Base-by-base conservation (phyloP, 2,329 filamentous ascomycete genomes). In the Orbilia brochopaga region DNA sequence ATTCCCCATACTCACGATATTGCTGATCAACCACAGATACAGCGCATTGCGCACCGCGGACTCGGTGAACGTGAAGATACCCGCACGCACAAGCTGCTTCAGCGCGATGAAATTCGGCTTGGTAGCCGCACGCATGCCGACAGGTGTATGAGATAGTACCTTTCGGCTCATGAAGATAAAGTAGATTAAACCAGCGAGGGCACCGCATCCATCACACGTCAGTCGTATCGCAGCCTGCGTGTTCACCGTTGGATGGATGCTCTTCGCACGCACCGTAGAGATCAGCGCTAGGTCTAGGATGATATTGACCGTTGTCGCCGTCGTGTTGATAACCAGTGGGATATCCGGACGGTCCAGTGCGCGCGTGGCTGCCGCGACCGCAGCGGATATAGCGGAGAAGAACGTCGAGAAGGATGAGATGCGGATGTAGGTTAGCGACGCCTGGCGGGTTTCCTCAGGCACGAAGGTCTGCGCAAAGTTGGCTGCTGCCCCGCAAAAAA, bases 341-440 rank as follows among this genome's bases (percentile, higher is more conserved):
- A 90, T 86, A 75, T 91, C 88, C 0, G 88, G 88, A 32, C 75
- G 83, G 77, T 90, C 88, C 0, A 91, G 79, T 0, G 88, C 86
- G 48, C 88, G 80, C 0, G 88, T 90, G 0, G 84, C 83, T 0
- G 83, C 81, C 0, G 84, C 82, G 0, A 90, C 85, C 0, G 88
- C 85, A 0, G 84, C 84, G 76, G 90, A 86, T 2, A 90, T 78
- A 0, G 88, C 83, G 0, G 85, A 86, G 57, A 84, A 85, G 0
- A 90, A 79, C 0, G 86, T 83, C 0, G 84, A 85, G 66, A 90
- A 88, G 0, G 87, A 83, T 0, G 83, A 83, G 67, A 90, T 86
- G 0, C 86, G 83, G 0, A 90, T 83, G 74, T 91, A 91, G 0
- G 80, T 85, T 24, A 90, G 74, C 60, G 85, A 88, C 0, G 80